Conservation (phyloP, 2,329 filamentous ascomycete genomes). For the Diaporthe caulivora region DNA sequence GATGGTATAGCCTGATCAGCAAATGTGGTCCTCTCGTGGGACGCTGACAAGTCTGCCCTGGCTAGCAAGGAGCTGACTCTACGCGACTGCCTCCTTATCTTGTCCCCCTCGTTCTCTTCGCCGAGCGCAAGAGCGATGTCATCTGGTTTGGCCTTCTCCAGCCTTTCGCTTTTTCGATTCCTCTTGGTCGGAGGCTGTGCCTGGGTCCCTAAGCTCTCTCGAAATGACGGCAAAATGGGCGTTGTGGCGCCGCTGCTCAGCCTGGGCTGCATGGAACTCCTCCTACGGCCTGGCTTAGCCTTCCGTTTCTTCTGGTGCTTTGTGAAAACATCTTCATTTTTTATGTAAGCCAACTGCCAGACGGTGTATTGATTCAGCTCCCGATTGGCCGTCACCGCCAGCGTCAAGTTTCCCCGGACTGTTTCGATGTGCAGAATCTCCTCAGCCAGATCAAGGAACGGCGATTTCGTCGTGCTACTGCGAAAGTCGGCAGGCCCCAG, state of each 20-base stretch:
- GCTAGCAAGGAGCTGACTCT: conserved; percentile 93
- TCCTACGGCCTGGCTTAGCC: conserved; percentile 62
- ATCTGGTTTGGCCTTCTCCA: conserved; percentile 58
- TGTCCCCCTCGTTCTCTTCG: conserved; percentile 70
- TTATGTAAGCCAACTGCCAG: conserved; percentile 85
- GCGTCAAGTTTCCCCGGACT: conserved; percentile 69
- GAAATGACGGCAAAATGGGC: conserved; percentile 73
- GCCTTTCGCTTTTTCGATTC: conserved; percentile 63
- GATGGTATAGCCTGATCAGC: conserved; percentile 70
- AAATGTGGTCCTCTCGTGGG: conserved; percentile 85
- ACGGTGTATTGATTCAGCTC: conserved; percentile 83
- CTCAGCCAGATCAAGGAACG: conserved; percentile 80
- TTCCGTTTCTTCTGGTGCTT: conserved; percentile 60
- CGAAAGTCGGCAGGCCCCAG: conserved; percentile 52
- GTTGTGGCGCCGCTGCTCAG: conserved; percentile 82
- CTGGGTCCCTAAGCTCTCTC: conserved; percentile 78
- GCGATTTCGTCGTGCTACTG: conserved; percentile 55
- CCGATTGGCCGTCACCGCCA: conserved; percentile 85
- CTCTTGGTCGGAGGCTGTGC: conserved; percentile 66
- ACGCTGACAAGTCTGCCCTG: conserved; percentile 86
- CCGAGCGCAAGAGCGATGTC: conserved; percentile 80
- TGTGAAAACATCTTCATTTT: conserved; percentile 71
- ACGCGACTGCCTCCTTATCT: conserved; percentile 72
- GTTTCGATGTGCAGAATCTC: conserved; percentile 87
- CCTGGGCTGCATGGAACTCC: conserved; percentile 75